Percentiles rank a stretch among this genome's conserved stretches.
phyloP scores from a whole-genome alignment of 768 basidiomycete species.

The Artomyces pyxidatus region DNA sequence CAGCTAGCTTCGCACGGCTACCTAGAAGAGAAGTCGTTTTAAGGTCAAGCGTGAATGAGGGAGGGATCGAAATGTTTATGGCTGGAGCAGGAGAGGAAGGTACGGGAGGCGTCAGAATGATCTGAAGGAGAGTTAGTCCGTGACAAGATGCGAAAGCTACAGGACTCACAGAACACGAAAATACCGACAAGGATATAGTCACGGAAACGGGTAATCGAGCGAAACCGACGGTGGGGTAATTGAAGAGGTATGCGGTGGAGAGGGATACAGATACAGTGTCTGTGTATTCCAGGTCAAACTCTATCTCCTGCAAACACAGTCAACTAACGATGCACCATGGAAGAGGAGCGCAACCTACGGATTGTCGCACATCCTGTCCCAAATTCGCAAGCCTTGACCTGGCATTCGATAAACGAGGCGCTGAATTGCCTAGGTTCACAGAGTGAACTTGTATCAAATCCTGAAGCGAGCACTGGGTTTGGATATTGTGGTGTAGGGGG shows the following conservation, averaged over 20 bases:
- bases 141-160: neutral
- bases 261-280: conserved; percentile 79
- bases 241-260: conserved; percentile 78
- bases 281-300: conserved; percentile 77
- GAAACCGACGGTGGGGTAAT: conserved; percentile 77
- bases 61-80: conserved; percentile 67
- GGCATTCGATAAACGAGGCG: conserved; percentile 71
- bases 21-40: conserved; percentile 90
- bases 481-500: neutral
- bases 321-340: conserved; percentile 9
- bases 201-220: conserved; percentile 77
- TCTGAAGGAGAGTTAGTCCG: conserved; percentile 30
- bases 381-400: conserved; percentile 34
- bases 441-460: conserved; percentile 83
- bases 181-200: conserved; percentile 68
- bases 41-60: conserved; percentile 81
- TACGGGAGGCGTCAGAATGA: conserved; percentile 55
- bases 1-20: conserved; percentile 93
- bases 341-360: neutral
- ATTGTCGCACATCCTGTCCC: conserved; percentile 17
- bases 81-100: conserved; percentile 45
- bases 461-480: conserved; percentile 30
- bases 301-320: conserved; percentile 47
- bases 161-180: conserved; percentile 53
- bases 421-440: conserved; percentile 73